These are phyloP conservation scores for Phialocephala subalpina DNA, from an alignment of 2,329 filamentous ascomycete genomes.

Conservation along the genomic window DNA sequence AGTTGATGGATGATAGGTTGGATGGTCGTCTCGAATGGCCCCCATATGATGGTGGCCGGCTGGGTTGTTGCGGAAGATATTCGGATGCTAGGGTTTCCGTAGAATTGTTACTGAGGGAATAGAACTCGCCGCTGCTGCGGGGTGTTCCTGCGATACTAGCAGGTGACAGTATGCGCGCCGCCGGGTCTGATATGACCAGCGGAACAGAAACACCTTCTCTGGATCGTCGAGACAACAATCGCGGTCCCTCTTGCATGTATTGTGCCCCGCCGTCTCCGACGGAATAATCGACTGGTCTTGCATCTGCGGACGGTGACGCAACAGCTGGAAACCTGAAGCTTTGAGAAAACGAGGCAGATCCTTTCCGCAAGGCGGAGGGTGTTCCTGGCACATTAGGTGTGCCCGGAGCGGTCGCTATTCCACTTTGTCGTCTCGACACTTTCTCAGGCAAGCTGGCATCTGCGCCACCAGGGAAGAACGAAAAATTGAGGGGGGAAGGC, in stretches of 20 bases:
- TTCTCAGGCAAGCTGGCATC: slow-evolving; percentile 35
- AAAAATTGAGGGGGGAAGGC: slow-evolving; percentile 46
- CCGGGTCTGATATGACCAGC: slow-evolving; percentile 63
- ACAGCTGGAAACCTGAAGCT: slow-evolving; percentile 65
- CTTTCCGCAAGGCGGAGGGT: slow-evolving; percentile 45
- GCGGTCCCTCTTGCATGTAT: slow-evolving; percentile 27
- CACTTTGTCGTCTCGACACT: slow-evolving; percentile 34
- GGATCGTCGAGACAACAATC: slow-evolving; percentile 39
- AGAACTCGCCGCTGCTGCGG: slow-evolving; percentile 93
- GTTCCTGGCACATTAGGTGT: slow-evolving; percentile 49
- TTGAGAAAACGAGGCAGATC: slow-evolving; percentile 43
- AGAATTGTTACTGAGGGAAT: slow-evolving; percentile 93
- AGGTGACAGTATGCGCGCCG: slow-evolving; percentile 75
- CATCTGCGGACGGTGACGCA: slow-evolving; percentile 43
- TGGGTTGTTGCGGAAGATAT: slow-evolving; percentile 67
- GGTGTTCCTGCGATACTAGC: slow-evolving; percentile 82
- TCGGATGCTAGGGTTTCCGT: slow-evolving; percentile 93
- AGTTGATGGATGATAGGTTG: slow-evolving; percentile 50
- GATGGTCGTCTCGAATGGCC: slow-evolving; percentile 52
- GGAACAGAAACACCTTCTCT: slow-evolving; percentile 53
- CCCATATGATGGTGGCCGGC: slow-evolving; percentile 54
- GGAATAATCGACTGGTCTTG: slow-evolving; percentile 21
- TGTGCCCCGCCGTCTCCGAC: slow-evolving; percentile 12
- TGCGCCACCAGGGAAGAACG: slow-evolving; percentile 38
- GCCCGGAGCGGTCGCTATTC: slow-evolving; percentile 46